Evolutionary conservation across 345 rosid genomes (phyloP).

Genomic region (Theobroma cacao): DNA sequence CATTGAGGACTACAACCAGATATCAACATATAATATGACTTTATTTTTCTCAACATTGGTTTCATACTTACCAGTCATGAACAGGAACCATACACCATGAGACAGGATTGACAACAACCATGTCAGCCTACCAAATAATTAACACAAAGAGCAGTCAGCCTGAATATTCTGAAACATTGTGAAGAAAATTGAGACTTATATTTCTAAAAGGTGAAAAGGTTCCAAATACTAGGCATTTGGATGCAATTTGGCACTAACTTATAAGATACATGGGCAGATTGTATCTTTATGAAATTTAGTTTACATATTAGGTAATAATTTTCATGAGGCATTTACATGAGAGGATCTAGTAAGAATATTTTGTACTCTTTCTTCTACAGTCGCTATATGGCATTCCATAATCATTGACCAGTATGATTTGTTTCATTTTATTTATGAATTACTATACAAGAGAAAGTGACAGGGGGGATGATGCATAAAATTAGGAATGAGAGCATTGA

Average conservation of each 20-base stretch:
- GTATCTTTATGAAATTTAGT: neutral
- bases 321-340: neutral
- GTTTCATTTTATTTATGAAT: neutral
- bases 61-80: conserved; percentile 53
- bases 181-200: conserved; percentile 1
- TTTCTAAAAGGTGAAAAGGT: neutral
- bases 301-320: neutral
- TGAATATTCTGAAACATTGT: conserved; percentile 5
- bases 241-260: neutral
- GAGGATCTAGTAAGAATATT: neutral
- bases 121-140: conserved; percentile 50
- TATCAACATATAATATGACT: neutral
- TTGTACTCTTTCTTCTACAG: neutral
- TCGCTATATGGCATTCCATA: neutral
- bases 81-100: conserved; percentile 64
- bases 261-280: neutral
- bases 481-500: neutral
- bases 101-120: conserved; percentile 51
- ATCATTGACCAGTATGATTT: no score
- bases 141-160: conserved; percentile 8
- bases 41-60: neutral
- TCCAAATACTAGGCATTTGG: neutral
- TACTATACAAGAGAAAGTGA: neutral
- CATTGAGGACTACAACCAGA: neutral
- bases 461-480: neutral